Conservation (phyloP, 352 stramenopile species). For the Pythium dissimile region DNA sequence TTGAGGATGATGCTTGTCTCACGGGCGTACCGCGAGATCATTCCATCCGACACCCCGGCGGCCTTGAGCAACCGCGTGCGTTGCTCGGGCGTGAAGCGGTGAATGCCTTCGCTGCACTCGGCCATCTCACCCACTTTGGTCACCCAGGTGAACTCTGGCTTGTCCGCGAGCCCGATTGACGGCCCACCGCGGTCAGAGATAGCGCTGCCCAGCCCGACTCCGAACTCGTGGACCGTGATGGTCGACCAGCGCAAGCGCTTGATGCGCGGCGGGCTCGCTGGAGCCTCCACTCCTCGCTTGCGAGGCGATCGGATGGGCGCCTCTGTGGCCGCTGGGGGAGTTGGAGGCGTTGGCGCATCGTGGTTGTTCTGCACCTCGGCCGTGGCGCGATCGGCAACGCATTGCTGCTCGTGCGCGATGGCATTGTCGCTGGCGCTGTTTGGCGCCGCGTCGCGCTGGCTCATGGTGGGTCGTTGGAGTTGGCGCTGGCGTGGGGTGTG, state of each 20-base stretch:
- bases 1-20: conserved; percentile 48
- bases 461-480: neutral
- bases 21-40: conserved; percentile 38
- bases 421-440: neutral
- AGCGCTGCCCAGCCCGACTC: conserved; percentile 36
- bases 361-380: neutral
- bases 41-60: conserved; percentile 33
- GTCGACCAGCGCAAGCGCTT: conserved; percentile 44
- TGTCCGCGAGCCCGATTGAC: conserved; percentile 36
- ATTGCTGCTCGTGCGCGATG: neutral
- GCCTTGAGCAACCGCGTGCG: conserved; percentile 31
- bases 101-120: conserved; percentile 40
- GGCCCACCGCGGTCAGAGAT: conserved; percentile 37
- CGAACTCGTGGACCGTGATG: conserved; percentile 50
- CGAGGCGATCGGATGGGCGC: neutral
- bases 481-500: neutral
- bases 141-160: conserved; percentile 45
- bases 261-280: conserved; percentile 3
- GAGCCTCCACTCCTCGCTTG: conserved; percentile 1
- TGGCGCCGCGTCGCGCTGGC: neutral
- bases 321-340: neutral
- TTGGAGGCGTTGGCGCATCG: neutral
- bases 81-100: conserved; percentile 39
- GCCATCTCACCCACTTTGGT: conserved; percentile 52
- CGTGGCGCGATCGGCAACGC: neutral